phyloP scores from a whole-genome alignment of 1,284 basidiomycete genomes.

The Stereum hirsutum region DNA sequence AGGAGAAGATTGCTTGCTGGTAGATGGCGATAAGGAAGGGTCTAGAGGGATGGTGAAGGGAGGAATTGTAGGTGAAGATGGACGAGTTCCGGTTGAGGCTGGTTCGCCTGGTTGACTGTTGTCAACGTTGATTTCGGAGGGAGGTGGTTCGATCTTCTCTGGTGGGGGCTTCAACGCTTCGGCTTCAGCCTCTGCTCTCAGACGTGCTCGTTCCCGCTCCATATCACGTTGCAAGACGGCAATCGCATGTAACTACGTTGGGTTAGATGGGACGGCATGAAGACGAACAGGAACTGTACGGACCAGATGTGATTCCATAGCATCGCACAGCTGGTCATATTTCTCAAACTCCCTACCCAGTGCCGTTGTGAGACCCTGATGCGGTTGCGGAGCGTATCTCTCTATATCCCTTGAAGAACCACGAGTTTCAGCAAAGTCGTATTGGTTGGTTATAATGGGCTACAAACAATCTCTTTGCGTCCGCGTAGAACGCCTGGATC shows the following conservation, averaged over 20 bases:
- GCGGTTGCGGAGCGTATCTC: constrained; percentile 52
- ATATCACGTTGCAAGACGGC: constrained; percentile 62
- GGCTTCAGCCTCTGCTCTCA: constrained; percentile 32
- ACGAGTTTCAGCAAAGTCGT: not conserved
- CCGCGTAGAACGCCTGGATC: constrained; percentile 58
- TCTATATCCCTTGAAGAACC: constrained; percentile 37
- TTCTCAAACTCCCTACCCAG: constrained; percentile 65
- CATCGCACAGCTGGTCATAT: constrained; percentile 70
- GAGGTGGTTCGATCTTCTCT: constrained; percentile 3
- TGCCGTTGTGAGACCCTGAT: constrained; percentile 48
- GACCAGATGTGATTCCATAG: constrained; percentile 62
- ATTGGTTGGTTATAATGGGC: not conserved
- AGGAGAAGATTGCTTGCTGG: not conserved
- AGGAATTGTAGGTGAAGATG: too few relatives aligned
- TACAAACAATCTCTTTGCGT: constrained; percentile 52
- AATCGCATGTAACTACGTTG: constrained; percentile 52
- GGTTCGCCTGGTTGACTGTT: not conserved
- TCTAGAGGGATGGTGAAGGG: too few relatives aligned
- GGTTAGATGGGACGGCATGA: not conserved
- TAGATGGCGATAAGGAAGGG: too few relatives aligned
- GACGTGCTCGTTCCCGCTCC: constrained; percentile 45
- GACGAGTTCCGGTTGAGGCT: too few relatives aligned
- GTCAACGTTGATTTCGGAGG: not conserved
- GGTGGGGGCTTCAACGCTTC: constrained; percentile 14
- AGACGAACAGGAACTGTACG: constrained; percentile 16